Base-by-base conservation (phyloP, 2,329 filamentous ascomycete genomes). In the Stachybotrys chlorohalonatus region DNA sequence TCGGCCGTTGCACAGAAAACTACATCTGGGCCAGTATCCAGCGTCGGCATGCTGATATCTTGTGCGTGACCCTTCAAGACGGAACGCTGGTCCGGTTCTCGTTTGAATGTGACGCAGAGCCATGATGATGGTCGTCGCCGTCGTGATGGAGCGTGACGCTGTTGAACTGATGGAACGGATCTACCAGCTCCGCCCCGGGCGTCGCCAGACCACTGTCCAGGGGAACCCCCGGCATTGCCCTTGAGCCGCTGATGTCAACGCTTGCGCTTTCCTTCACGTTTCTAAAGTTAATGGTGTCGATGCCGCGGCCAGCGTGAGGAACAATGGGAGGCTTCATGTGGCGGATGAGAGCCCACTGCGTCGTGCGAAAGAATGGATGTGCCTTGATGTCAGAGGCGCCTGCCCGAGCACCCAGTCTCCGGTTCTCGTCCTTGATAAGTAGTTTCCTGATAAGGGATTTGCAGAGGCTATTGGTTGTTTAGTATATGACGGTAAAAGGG, bases 141-240 rank as follows among this genome's bases (percentile, higher is more conserved):
- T 97, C 94, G 67, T 99, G 94, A 70, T 97, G 93, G 58, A 99
- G 77, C 52, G 94, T 99, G 47, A 99, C 92, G 68, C 90, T 95
- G 77, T 97, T 99, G 73, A 99, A 99, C 70, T 97, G 94, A 71
- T 96, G 90, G 68, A 99, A 99, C 1, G 94, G 94, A 78, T 99
- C 94, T 4, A 83, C 78, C 45, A 86, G 68, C 67, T 96, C 93
- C 45, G 80, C 88, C 49, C 88, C 89, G 1, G 93, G 93, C 3
- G 93, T 97, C 2, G 87, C 83, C 53, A 95, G 77, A 1, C 89
- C 90, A 48, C 87, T 93, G 66, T 96, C 91, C 57, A 96, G 75
- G 8, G 91, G 90, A 11, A 96, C 90, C 2, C 91, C 90, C 72
- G 90, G 90, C 51, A 82, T 70, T 53, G 69, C 67, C 60, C 73